phyloP scores from a whole-genome alignment of 2,329 filamentous ascomycete species.

The Ceratocystis papillata region DNA sequence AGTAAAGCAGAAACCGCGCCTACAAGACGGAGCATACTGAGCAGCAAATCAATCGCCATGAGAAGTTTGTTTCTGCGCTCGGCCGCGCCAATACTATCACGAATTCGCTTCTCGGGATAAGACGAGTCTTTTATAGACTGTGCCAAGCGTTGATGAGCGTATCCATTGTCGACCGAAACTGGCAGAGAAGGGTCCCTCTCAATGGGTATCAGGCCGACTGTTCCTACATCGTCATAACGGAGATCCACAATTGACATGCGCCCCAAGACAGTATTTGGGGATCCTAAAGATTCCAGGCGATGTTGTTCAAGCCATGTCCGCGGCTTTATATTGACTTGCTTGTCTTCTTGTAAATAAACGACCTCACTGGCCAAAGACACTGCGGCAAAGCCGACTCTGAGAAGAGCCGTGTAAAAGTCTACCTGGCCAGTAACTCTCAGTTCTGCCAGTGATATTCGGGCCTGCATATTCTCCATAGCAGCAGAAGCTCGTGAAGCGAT shows the following conservation, averaged over 20 bases:
- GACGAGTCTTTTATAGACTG: constrained; percentile 40
- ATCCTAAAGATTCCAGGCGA: constrained; percentile 64
- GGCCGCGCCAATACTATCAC: constrained; percentile 62
- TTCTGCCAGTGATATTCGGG: constrained; percentile 72
- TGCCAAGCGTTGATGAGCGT: constrained; percentile 58
- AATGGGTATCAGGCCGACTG: constrained; percentile 46
- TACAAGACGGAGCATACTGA: constrained; percentile 59
- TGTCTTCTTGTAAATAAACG: constrained; percentile 88
- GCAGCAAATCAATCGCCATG: constrained; percentile 63
- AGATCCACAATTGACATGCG: constrained; percentile 39
- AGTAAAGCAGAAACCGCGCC: constrained; percentile 48
- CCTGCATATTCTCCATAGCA: constrained; percentile 84
- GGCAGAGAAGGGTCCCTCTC: constrained; percentile 35
- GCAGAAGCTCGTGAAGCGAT: constrained; percentile 29
- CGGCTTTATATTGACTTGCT: constrained; percentile 57
- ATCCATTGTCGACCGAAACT: constrained; percentile 42
- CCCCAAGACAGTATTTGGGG: constrained; percentile 42
- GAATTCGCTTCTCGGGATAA: constrained; percentile 33
- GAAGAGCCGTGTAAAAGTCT: constrained; percentile 87
- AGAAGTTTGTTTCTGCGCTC: constrained; percentile 71
- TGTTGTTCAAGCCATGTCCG: constrained; percentile 92
- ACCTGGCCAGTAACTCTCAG: constrained; percentile 75
- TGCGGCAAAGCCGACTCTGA: constrained; percentile 76
- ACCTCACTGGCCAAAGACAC: constrained; percentile 91
- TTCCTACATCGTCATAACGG: constrained; percentile 43